These are phyloP conservation scores for Hippophae tibetana DNA, from an alignment of 306 rosid genomes.

Conservation along the genomic window DNA sequence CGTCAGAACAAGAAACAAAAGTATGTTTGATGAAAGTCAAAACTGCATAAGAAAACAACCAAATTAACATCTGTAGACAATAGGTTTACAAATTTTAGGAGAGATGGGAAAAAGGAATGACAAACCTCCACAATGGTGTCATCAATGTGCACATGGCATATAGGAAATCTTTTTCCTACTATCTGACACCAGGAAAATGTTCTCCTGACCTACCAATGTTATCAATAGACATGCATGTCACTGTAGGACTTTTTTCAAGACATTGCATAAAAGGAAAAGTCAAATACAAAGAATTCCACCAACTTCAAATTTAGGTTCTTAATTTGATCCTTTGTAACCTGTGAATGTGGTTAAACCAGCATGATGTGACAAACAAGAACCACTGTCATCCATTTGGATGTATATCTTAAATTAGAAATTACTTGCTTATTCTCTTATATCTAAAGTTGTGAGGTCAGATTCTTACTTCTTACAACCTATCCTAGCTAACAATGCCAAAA, in stretches of 20 bases:
- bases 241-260: background rate
- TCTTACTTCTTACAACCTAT: too few relatives aligned
- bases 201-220: constrained; percentile 48
- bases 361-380: too few relatives aligned
- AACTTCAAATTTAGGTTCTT: too few relatives aligned
- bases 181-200: constrained; percentile 79
- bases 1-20: constrained; percentile 14
- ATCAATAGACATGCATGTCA: constrained; percentile 14
- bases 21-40: background rate
- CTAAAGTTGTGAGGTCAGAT: too few relatives aligned
- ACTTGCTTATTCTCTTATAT: too few relatives aligned
- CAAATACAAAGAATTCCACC: background rate
- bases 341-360: background rate
- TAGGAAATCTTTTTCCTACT: constrained; percentile 81
- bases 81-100: too few relatives aligned
- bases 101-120: background rate
- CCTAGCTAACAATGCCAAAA: too few relatives aligned
- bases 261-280: constrained; percentile 9
- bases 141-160: constrained; percentile 75
- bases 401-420: too few relatives aligned
- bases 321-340: too few relatives aligned
- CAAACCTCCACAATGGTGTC: constrained; percentile 68
- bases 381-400: too few relatives aligned
- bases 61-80: too few relatives aligned
- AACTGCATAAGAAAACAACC: background rate